Percentiles rank a stretch among this genome's conserved stretches.
These are phyloP conservation scores for Gastrodia elata DNA, from an alignment of 106 monocot genomes.

Conservation along the genomic window DNA sequence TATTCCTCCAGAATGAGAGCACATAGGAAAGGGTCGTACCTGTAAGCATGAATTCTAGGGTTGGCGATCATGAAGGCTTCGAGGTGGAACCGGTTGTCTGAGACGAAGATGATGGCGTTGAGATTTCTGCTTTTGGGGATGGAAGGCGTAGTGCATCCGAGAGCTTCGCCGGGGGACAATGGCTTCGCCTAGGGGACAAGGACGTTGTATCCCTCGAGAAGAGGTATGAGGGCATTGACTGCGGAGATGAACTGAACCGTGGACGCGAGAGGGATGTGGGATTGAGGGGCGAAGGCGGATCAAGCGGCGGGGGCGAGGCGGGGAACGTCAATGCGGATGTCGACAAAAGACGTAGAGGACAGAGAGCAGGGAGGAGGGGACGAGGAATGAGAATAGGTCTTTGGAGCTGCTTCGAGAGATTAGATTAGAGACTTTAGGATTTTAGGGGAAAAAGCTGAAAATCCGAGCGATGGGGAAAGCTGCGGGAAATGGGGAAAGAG, in stretches of 20 bases:
- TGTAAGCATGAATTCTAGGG: conserved; percentile 55
- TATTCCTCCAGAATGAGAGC: conserved; percentile 72
- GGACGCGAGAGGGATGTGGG: conserved; percentile 54
- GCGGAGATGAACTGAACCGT: conserved; percentile 87
- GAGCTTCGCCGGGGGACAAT: conserved; percentile 83
- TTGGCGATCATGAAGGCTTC: conserved; percentile 99
- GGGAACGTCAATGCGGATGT: conserved; percentile 50
- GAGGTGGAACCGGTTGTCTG: conserved; percentile 88
- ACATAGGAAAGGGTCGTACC: conserved; percentile 84
- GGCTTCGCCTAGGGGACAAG: conserved; percentile 80
- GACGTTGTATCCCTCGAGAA: conserved; percentile 44
- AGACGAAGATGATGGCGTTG: conserved; percentile 65
- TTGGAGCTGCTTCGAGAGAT: no score
- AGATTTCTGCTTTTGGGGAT: conserved; percentile 29
- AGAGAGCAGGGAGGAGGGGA: conserved; percentile 47
- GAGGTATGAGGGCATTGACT: conserved; percentile 41
- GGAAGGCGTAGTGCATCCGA: conserved; percentile 83
- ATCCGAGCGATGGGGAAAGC: no score
- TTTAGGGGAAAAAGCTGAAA: no score
- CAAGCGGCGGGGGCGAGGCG: conserved; percentile 36
- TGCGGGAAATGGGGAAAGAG: no score
- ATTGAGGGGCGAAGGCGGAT: conserved; percentile 21
- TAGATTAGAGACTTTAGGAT: no score
- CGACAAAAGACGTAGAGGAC: conserved; percentile 87
- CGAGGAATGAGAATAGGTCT: no score